These are phyloP conservation scores for Rhamnella rubrinervis DNA, from an alignment of 331 rosid species.

Conservation along the genomic window DNA sequence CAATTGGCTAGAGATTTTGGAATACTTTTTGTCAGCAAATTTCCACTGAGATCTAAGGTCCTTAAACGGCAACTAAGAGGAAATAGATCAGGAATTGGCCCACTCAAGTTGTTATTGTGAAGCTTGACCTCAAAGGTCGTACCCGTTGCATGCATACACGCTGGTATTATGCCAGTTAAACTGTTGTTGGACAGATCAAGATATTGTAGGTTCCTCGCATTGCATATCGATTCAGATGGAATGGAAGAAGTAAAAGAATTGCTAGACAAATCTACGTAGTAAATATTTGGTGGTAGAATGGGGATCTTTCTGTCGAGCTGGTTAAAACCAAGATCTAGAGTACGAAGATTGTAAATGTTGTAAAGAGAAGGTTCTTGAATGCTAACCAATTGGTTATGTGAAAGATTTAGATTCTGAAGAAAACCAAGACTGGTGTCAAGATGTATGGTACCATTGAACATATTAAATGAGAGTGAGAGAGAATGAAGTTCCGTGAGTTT, in stretches of 20 bases:
- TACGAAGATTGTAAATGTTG: too few relatives aligned
- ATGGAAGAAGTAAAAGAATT: constrained; percentile 26
- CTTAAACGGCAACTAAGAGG: constrained; percentile 28
- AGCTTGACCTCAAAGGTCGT: constrained; percentile 40
- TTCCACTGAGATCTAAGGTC: constrained; percentile 50
- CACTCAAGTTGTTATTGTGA: constrained; percentile 32
- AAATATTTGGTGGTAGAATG: not conserved
- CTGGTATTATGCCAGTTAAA: constrained; percentile 40
- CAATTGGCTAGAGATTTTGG: constrained; percentile 56
- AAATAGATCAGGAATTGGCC: constrained; percentile 36
- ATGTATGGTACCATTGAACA: constrained; percentile 24
- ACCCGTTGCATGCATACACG: constrained; percentile 26
- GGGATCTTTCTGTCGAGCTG: constrained; percentile 19
- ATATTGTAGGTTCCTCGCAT: not conserved
- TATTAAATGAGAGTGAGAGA: constrained; percentile 45
- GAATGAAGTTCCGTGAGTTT: constrained; percentile 18
- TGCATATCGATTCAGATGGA: not conserved
- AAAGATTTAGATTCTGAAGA: constrained; percentile 24
- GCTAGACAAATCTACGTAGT: constrained; percentile 10
- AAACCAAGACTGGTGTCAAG: constrained; percentile 22
- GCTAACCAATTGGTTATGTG: constrained; percentile 7
- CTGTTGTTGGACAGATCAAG: constrained; percentile 20
- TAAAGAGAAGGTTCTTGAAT: constrained; percentile 28
- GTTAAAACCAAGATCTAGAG: constrained; percentile 2
- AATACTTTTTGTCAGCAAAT: constrained; percentile 36